Percentiles rank a stretch among this genome's conserved stretches.
phyloP scores from a whole-genome alignment of 164 flowering plant species.

The Vitis amurensis region DNA sequence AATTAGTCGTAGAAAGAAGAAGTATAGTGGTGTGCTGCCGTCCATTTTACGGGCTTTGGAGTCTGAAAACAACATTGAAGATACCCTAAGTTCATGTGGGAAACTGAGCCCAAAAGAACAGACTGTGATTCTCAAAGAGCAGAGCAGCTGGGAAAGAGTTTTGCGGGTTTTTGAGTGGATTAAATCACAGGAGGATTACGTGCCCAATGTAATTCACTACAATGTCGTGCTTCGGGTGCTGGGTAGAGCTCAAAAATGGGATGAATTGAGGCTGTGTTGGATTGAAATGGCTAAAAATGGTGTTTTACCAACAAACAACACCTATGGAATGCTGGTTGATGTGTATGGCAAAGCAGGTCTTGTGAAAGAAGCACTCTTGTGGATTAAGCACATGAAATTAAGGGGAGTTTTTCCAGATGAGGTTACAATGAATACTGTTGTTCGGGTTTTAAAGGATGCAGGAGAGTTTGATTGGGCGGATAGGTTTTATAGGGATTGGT shows the following conservation, averaged over 20 bases:
- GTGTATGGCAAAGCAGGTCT: conserved; percentile 92
- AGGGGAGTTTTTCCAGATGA: conserved; percentile 88
- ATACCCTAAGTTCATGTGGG: conserved; percentile 43
- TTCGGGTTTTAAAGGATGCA: conserved; percentile 71
- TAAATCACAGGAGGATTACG: conserved; percentile 66
- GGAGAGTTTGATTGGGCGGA: conserved; percentile 72
- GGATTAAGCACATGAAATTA: conserved; percentile 83
- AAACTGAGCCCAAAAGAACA: conserved; percentile 73
- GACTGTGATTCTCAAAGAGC: conserved; percentile 86
- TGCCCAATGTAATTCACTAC: conserved; percentile 84
- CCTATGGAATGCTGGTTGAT: conserved; percentile 81
- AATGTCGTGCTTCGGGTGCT: conserved; percentile 74
- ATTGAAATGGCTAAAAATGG: conserved; percentile 81
- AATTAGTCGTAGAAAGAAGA: conserved; percentile 33
- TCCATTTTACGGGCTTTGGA: conserved; percentile 55
- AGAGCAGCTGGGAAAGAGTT: conserved; percentile 59
- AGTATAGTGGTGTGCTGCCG: conserved; percentile 64
- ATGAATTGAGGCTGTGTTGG: conserved; percentile 84
- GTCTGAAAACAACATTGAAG: conserved; percentile 39
- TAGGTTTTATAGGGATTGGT: conserved; percentile 77
- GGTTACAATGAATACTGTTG: conserved; percentile 79
- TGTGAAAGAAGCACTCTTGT: conserved; percentile 73
- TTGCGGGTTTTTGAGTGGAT: conserved; percentile 70
- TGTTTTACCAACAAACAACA: conserved; percentile 72
- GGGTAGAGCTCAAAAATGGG: conserved; percentile 83